Conservation (phyloP, 148 eudicot species). For the Rhododendron vialii region DNA sequence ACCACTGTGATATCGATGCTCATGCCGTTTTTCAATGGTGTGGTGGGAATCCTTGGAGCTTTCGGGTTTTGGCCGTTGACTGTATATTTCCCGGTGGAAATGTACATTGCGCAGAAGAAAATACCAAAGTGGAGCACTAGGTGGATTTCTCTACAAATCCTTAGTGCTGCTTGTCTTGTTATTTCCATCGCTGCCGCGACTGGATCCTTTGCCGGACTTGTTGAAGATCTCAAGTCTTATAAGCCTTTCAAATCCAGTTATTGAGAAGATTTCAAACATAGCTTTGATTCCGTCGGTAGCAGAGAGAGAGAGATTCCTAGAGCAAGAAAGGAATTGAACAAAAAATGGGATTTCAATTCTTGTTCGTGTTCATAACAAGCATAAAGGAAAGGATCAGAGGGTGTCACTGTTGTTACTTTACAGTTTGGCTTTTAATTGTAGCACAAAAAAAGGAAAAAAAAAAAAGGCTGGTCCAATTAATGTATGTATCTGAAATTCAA, state of each 20-base stretch:
- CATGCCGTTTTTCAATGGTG: conserved; percentile 42
- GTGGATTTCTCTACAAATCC: conserved; percentile 35
- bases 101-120: conserved; percentile 37
- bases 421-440: not conserved
- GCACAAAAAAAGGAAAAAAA: not conserved
- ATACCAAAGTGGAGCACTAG: conserved; percentile 30
- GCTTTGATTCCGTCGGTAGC: not conserved
- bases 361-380: not conserved
- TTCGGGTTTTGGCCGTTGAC: conserved; percentile 41
- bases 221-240: conserved; percentile 23
- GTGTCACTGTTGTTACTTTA: not conserved
- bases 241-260: conserved; percentile 30
- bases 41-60: conserved; percentile 43
- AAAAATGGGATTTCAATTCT: not conserved
- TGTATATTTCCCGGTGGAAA: conserved; percentile 41
- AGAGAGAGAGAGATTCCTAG: not conserved
- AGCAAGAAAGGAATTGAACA: not conserved
- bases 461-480: not conserved
- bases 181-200: conserved; percentile 31
- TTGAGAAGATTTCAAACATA: not conserved
- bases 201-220: conserved; percentile 39
- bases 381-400: not conserved
- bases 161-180: conserved; percentile 27
- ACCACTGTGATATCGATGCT: conserved; percentile 35
- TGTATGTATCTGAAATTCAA: not conserved